Evolutionary conservation across 2,329 filamentous ascomycete genomes (phyloP).

Genomic region (Beauveria bassiana): DNA sequence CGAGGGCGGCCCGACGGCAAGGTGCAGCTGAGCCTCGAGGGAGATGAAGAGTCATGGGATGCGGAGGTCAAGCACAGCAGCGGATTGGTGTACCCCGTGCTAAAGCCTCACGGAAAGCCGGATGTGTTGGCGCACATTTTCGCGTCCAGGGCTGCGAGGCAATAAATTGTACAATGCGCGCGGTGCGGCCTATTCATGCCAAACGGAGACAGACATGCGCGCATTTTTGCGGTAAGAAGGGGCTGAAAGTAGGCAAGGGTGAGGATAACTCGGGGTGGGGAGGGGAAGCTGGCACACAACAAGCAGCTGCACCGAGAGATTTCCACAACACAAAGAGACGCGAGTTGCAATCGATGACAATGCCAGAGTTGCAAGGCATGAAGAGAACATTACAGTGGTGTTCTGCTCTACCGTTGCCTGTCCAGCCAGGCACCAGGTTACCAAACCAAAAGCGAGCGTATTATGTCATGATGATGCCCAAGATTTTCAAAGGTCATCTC

Average conservation of each 20-base stretch:
- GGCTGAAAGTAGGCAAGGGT: too few relatives aligned
- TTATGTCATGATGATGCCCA: constrained; percentile 8
- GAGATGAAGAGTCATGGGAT: constrained; percentile 4
- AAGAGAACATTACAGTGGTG: neutral
- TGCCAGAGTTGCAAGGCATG: too few relatives aligned
- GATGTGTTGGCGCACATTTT: neutral
- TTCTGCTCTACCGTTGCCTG: neutral
- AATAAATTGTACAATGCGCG: neutral
- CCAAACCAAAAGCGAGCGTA: neutral
- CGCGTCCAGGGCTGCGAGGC: neutral
- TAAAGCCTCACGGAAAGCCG: neutral
- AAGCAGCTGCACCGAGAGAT: too few relatives aligned
- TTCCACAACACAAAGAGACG: too few relatives aligned
- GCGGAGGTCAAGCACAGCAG: neutral
- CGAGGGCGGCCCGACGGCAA: constrained; percentile 14
- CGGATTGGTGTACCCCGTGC: neutral
- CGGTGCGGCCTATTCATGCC: neutral
- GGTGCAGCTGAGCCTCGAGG: neutral
- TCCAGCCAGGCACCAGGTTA: neutral
- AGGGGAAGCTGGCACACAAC: too few relatives aligned
- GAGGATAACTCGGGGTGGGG: too few relatives aligned
- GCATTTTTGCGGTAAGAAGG: too few relatives aligned
- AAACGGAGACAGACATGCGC: neutral
- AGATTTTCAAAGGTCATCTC: neutral
- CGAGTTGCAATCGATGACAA: too few relatives aligned